A percentile compares a stretch with the other conserved stretches of the same genome.
These are phyloP conservation scores for Eucalyptus cloeziana DNA, from an alignment of 345 rosid genomes.

Conservation along the genomic window DNA sequence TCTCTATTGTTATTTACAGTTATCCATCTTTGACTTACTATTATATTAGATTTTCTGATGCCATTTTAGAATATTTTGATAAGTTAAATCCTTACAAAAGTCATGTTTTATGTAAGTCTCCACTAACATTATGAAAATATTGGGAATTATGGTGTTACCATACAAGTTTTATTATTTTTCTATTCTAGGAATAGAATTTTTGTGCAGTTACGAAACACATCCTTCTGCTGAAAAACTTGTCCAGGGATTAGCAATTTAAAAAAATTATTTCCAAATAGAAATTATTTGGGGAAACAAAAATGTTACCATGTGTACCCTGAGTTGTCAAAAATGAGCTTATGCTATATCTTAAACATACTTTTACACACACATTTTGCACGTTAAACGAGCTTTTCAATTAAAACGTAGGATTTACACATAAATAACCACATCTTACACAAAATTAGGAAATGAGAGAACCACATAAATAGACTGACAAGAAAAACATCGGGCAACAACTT, in stretches of 20 bases:
- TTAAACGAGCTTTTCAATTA: neutral
- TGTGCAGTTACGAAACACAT: too few species aligned
- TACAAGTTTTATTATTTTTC: too few species aligned
- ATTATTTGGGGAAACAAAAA: neutral
- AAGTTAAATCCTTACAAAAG: neutral
- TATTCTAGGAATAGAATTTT: too few species aligned
- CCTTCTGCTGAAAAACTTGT: neutral
- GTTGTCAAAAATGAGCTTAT: neutral
- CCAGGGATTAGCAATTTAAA: accelerated
- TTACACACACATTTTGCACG: neutral
- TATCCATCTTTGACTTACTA: too few species aligned
- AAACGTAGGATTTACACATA: neutral
- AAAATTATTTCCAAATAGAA: too few species aligned
- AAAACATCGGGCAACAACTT: too few species aligned
- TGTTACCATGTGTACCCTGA: accelerated
- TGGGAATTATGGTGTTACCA: neutral
- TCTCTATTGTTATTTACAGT: too few species aligned
- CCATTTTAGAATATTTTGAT: neutral
- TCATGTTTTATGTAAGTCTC: neutral
- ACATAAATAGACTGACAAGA: too few species aligned
- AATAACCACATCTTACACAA: too few species aligned
- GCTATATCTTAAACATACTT: neutral
- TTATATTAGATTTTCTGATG: neutral
- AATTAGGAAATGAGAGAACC: too few species aligned
- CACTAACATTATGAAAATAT: neutral